Percentiles rank a stretch among this genome's conserved stretches.
These are phyloP conservation scores for Plasmopara muralis DNA, from an alignment of 352 stramenopile genomes.

Conservation along the genomic window DNA sequence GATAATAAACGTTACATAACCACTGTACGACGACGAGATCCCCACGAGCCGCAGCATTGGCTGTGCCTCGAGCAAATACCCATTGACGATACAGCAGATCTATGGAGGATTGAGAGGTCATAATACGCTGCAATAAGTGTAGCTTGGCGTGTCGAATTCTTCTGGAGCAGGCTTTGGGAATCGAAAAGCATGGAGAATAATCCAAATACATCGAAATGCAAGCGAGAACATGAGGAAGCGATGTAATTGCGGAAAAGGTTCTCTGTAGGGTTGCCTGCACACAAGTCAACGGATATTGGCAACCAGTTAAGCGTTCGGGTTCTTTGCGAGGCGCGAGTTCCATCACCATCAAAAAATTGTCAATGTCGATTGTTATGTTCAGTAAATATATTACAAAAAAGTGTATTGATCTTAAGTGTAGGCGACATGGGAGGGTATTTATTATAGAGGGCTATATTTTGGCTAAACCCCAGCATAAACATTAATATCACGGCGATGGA, in stretches of 20 bases:
- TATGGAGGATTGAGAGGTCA: neutral
- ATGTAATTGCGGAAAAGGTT: conserved; percentile 4
- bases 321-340: too few relatives aligned
- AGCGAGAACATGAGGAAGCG: conserved; percentile 22
- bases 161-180: conserved; percentile 16
- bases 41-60: conserved; percentile 18
- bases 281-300: too few relatives aligned
- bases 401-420: too few relatives aligned
- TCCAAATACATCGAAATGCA: conserved; percentile 23
- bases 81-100: conserved; percentile 25
- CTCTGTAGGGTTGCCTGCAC: too few relatives aligned
- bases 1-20: conserved; percentile 22
- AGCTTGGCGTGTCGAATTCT: conserved; percentile 5
- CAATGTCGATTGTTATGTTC: too few relatives aligned
- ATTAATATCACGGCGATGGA: too few relatives aligned
- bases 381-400: too few relatives aligned
- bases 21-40: conserved; percentile 23
- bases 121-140: conserved; percentile 22
- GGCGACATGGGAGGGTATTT: too few relatives aligned
- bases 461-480: too few relatives aligned
- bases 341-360: too few relatives aligned
- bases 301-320: too few relatives aligned
- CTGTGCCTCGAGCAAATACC: conserved; percentile 19
- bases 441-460: too few relatives aligned
- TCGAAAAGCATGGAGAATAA: conserved; percentile 12